A percentile compares a stretch with the other conserved stretches of the same genome.
These are phyloP conservation scores for Harringtonia lauricola DNA, from an alignment of 2,329 filamentous ascomycete species.

Conservation along the genomic window DNA sequence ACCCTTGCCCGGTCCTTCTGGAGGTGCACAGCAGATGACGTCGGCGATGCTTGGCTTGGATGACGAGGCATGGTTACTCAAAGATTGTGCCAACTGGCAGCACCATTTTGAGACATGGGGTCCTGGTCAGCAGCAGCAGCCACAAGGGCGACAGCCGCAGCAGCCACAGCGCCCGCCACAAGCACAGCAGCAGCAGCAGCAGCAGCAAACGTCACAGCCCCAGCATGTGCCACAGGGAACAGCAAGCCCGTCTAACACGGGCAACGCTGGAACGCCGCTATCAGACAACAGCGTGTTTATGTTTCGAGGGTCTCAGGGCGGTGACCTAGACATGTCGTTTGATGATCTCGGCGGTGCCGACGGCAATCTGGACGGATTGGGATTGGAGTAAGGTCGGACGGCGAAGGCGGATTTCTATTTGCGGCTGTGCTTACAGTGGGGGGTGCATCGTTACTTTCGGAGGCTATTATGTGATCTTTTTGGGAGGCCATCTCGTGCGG, in stretches of 20 bases:
- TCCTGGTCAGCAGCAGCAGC: conserved; percentile 15
- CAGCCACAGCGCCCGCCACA: conserved; percentile 4
- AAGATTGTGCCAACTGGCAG: conserved; percentile 46
- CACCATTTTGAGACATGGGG: conserved; percentile 46
- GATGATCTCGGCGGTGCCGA: conserved; percentile 16
- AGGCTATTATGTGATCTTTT: no score
- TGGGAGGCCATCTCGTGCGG: no score
- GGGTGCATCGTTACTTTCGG: no score
- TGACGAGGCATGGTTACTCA: conserved; percentile 45
- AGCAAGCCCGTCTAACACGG: conserved; percentile 1
- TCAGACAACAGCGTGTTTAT: conserved; percentile 4
- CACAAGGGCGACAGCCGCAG: no score
- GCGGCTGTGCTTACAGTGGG: no score
- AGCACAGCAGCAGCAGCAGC: not conserved
- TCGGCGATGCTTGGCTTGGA: conserved; percentile 30
- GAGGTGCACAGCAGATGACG: conserved; percentile 11
- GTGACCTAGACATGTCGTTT: conserved; percentile 11
- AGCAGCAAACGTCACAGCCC: conserved; percentile 1
- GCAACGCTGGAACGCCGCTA: conserved; percentile 1
- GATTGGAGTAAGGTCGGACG: not conserved
- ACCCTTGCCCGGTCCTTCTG: not conserved
- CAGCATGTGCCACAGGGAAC: not conserved
- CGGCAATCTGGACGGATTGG: conserved; percentile 13
- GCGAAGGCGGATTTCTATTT: not conserved
- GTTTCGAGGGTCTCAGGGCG: not conserved